Evolutionary conservation across 805 yeast genomes (phyloP).

Genomic region (Jamesozyma rosinii): DNA sequence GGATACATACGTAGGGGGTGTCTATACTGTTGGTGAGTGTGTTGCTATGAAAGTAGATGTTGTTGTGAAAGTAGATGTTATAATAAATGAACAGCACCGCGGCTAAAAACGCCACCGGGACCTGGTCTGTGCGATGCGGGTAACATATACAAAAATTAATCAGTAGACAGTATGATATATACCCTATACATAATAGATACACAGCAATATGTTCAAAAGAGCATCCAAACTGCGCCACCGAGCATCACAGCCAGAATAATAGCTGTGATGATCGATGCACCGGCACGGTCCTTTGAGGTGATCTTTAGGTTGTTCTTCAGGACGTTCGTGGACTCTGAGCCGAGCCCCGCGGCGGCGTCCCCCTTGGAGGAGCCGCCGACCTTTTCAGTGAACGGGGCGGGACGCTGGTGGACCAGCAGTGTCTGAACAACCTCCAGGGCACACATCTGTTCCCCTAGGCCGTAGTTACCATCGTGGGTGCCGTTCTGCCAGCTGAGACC

Average conservation of each 20-base stretch:
- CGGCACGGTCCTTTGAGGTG: slow-evolving; percentile 62
- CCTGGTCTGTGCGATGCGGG: too few relatives aligned
- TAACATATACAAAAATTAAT: too few relatives aligned
- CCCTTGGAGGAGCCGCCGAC: slow-evolving; percentile 51
- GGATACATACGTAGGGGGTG: too few relatives aligned
- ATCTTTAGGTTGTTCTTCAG: slow-evolving; percentile 35
- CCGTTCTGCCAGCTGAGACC: slow-evolving; percentile 55
- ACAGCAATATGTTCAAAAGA: slow-evolving; percentile 33
- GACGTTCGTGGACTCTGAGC: slow-evolving; percentile 34
- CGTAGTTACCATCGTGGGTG: slow-evolving; percentile 57
- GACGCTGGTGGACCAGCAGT: slow-evolving; percentile 36
- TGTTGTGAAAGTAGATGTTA: too few relatives aligned
- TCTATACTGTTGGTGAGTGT: too few relatives aligned
- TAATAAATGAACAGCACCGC: too few relatives aligned
- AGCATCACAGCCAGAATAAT: slow-evolving; percentile 50
- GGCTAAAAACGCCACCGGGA: too few relatives aligned
- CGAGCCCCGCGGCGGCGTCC: slow-evolving; percentile 43
- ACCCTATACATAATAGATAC: too few relatives aligned
- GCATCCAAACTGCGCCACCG: slow-evolving; percentile 76
- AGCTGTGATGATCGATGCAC: slow-evolving; percentile 85
- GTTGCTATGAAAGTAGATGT: too few relatives aligned
- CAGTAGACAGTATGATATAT: too few relatives aligned
- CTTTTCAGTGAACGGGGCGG: slow-evolving; percentile 45
- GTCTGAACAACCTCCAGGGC: slow-evolving; percentile 58
- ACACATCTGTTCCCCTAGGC: slow-evolving; percentile 72